Evolutionary conservation across 2,329 filamentous ascomycete species (phyloP).

Genomic region (Apiospora marii): DNA sequence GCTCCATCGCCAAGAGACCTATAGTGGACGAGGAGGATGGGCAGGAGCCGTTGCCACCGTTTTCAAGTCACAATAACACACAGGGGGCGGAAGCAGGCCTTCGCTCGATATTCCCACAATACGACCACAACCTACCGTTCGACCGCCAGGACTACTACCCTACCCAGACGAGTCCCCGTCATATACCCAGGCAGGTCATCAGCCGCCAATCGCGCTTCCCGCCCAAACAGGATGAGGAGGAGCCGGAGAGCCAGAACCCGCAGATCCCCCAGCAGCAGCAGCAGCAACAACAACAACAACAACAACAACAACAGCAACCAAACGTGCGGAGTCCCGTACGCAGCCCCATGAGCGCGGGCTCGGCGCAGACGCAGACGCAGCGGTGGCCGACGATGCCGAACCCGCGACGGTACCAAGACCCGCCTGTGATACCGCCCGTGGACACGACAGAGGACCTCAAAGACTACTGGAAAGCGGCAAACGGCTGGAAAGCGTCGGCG

Average conservation of each 20-base stretch:
- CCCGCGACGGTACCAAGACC: slow-evolving; percentile 46
- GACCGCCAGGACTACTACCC: slow-evolving; percentile 76
- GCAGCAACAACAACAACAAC: slow-evolving; percentile 27
- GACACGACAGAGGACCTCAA: slow-evolving; percentile 69
- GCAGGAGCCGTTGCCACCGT: slow-evolving; percentile 26
- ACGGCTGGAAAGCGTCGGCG: slow-evolving; percentile 71
- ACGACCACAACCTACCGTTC: slow-evolving; percentile 72
- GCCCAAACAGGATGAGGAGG: slow-evolving; percentile 21
- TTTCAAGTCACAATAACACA: slow-evolving; percentile 33
- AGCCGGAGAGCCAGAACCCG: slow-evolving; percentile 30
- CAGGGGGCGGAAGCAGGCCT: slow-evolving; percentile 49
- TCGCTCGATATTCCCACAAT: slow-evolving; percentile 79
- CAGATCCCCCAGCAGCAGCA: not conserved
- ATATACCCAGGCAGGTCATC: slow-evolving; percentile 70
- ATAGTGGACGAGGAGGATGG: slow-evolving; percentile 43
- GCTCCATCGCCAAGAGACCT: slow-evolving; percentile 65
- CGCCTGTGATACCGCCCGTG: slow-evolving; percentile 56
- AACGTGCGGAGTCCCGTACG: slow-evolving; percentile 40
- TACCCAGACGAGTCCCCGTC: slow-evolving; percentile 68
- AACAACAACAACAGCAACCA: slow-evolving; percentile 34
- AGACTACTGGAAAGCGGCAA: slow-evolving; percentile 72
- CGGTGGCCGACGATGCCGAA: slow-evolving; percentile 38
- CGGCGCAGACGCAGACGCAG: slow-evolving; percentile 30
- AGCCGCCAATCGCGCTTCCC: slow-evolving; percentile 70
- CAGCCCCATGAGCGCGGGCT: slow-evolving; percentile 43